A percentile compares a stretch with the other conserved stretches of the same genome.
Conservation (phyloP, 2,329 filamentous ascomycete genomes). For the Penicillium sp. region DNA sequence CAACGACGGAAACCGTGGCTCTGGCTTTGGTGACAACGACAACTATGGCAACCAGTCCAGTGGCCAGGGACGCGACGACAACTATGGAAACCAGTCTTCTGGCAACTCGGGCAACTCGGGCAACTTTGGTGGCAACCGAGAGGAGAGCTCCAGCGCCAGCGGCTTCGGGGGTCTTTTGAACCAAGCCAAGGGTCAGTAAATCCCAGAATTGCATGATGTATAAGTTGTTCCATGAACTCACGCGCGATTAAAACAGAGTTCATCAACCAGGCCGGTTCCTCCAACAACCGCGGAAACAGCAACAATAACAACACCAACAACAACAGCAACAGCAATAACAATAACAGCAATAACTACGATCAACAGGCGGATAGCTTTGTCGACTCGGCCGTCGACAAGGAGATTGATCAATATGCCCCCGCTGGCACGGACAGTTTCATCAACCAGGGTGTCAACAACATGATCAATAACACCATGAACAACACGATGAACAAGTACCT, state of each 20-base stretch:
- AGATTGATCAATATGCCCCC: neutral
- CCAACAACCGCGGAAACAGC: neutral
- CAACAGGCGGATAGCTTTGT: neutral
- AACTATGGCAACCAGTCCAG: neutral
- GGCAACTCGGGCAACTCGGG: neutral
- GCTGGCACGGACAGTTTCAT: neutral
- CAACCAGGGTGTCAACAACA: neutral
- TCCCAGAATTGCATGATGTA: too few relatives aligned
- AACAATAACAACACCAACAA: neutral
- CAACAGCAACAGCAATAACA: neutral
- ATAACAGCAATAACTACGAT: neutral
- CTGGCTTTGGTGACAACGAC: neutral
- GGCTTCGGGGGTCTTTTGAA: neutral
- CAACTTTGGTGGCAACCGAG: neutral
- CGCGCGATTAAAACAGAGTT: neutral
- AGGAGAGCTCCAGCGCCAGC: neutral
- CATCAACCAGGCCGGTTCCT: neutral
- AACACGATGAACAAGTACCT: slow-evolving; percentile 2
- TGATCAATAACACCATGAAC: slow-evolving; percentile 1
- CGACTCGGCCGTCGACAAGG: neutral
- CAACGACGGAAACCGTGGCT: neutral
- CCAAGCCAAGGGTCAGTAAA: neutral
- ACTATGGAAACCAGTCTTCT: neutral
- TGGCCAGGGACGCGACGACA: neutral
- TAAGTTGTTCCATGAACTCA: neutral